Evolutionary conservation across 2,329 filamentous ascomycete species (phyloP), one percentile per base, ranked within the genome.

Genomic region (Raffaelea ambrosiae): DNA sequence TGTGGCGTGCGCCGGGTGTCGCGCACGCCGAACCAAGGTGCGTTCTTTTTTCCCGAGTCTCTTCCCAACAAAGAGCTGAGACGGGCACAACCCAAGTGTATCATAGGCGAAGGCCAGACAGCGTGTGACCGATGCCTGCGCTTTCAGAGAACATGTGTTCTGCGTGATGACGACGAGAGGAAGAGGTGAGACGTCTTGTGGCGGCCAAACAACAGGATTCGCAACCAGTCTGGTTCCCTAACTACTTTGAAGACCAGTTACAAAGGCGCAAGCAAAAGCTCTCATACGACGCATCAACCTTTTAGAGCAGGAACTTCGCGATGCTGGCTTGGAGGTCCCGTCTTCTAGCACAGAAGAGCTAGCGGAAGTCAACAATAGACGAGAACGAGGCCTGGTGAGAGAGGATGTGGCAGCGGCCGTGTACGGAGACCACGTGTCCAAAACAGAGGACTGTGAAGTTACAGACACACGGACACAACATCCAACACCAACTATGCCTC

Each of bases 81-180:
- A n/a, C n/a, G n/a, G n/a, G n/a, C n/a, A n/a, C n/a, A n/a, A n/a
- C n/a, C n/a, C n/a, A n/a, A 49, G 49, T 51, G 49, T 39, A 51
- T 51, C 23, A 51, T 51, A 13, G 43, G 43, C 22, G 43, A 51
- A 16, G 49, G 46, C 40, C 43, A 48, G 39, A 43, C 19, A 16
- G 39, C 46, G 2, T 50, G 48, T 16, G 48, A 50, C 29, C 45
- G 45, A 11, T 51, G 49, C 26, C 23, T 46, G 10, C 49, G 49
- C 13, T 7, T 29, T 29, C 26, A 13, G 7, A 29, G 13, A 13
- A 29, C 26, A 40, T 26, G 44, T 49, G n/a, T 38, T 14, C 35
- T 51, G 26, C 49, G 49, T 18, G 47, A 51, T 35, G 43, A 49
- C 41, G 49, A 51, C 35, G 49, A 51, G 40, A 43, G 49, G 38